Percentiles rank a stretch among this genome's conserved stretches.
Conservation (phyloP, 2,329 filamentous ascomycete genomes). For the Fusarium robinianum region DNA sequence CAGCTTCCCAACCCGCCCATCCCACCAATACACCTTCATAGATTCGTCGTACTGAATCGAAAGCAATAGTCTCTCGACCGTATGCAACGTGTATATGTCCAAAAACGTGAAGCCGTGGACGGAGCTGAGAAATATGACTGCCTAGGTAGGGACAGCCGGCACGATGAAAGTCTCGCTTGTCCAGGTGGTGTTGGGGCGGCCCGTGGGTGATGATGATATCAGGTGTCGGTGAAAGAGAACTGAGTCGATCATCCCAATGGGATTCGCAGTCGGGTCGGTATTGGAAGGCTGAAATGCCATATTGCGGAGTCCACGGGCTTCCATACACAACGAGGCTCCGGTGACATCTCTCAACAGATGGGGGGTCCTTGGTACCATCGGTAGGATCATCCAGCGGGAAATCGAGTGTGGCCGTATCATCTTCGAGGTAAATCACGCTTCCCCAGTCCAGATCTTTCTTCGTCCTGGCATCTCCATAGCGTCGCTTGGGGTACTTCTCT, state of each 20-base stretch:
- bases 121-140: slow-evolving; percentile 20
- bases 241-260: slow-evolving; percentile 20
- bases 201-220: slow-evolving; percentile 35
- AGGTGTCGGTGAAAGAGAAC: slow-evolving; percentile 1
- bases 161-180: slow-evolving; percentile 30
- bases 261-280: slow-evolving; percentile 20
- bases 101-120: slow-evolving; percentile 29
- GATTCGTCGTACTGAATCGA: slow-evolving; percentile 21
- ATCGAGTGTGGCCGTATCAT: slow-evolving; percentile 11
- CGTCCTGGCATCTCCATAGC: slow-evolving; percentile 18
- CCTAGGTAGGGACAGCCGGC: slow-evolving; percentile 32
- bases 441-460: slow-evolving; percentile 30
- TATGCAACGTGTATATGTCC: slow-evolving; percentile 34
- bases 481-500: slow-evolving; percentile 12
- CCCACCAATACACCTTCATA: slow-evolving; percentile 28
- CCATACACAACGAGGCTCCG: too few relatives aligned
- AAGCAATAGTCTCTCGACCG: slow-evolving; percentile 27
- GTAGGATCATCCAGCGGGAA: slow-evolving; percentile 12
- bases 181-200: slow-evolving; percentile 33
- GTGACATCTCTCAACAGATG: too few relatives aligned
- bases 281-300: slow-evolving; percentile 33
- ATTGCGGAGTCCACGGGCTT: slow-evolving; percentile 32
- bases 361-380: too few relatives aligned
- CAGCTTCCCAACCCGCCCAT: slow-evolving; percentile 24
- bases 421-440: slow-evolving; percentile 28